Evolutionary conservation across 345 rosid species (phyloP), one percentile per base, ranked within the genome.

Genomic region (Excoecaria cochinchinensis): DNA sequence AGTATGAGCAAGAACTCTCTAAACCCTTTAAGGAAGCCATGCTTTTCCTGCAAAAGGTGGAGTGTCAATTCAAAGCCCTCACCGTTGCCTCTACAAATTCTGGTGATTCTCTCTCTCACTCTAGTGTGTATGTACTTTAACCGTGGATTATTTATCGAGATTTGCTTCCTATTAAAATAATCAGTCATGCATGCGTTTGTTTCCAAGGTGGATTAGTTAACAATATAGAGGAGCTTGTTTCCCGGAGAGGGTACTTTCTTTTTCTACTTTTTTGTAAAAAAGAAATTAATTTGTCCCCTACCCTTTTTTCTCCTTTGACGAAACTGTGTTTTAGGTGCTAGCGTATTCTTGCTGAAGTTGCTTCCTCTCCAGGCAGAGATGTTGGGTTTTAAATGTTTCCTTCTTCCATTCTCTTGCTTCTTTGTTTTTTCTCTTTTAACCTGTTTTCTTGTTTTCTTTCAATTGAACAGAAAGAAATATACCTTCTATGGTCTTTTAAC

Each of bases 11-110:
- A 82, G 99, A 93, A 52, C 94, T 96, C 74, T 88, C 97, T 3
- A 93, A 92, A 79, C 99, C 98, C n/a, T 86, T 90, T 81, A 93
- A 92, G 44, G 99, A 96, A 82, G 97, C 98, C 80, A 88, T 91
- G 95, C 81, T 88, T 75, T 93, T 96, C 74, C 91, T 96, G 42
- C 90, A 87, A 77, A 90, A 87, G 67, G 85, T 92, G 17, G 98
- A 96, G 84, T 85, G 77, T 69, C 99, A 96, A 80, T 91, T 96
- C 86, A 92, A 89, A 82, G 86, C 99, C 58, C 87, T 96, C 17
- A 73, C 91, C 19, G 77, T 91, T 44, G 83, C 94, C 36, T 83
- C 92, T 52, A 67, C 87, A 19, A 73, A 79, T 77, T 87, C 90
- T 79, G 99, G 97, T 92, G 81, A 79, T 71, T 38, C 24, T 74